These are phyloP conservation scores for Pugionium dolabratum DNA, from an alignment of 345 rosid genomes.

Conservation along the genomic window DNA sequence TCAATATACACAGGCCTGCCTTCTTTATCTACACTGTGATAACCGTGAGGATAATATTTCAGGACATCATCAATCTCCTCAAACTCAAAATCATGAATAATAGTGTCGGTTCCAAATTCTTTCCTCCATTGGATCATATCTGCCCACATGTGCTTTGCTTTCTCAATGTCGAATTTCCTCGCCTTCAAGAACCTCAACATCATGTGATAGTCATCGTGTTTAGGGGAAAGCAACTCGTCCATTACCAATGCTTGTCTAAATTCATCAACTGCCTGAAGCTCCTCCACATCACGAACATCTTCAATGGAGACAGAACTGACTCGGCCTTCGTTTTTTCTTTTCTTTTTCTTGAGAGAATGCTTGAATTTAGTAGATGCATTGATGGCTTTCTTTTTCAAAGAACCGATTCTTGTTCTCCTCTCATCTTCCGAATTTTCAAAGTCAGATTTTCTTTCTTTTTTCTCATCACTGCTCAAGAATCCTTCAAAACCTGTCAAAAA, in stretches of 20 bases:
- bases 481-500: conserved; percentile 86
- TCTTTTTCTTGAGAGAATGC: conserved; percentile 90
- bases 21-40: conserved; percentile 97
- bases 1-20: conserved; percentile 94
- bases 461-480: conserved; percentile 81
- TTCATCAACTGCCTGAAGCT: conserved; percentile 81
- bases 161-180: conserved; percentile 88
- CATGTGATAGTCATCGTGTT: conserved; percentile 91
- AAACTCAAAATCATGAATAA: conserved; percentile 89
- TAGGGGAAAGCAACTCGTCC: conserved; percentile 85
- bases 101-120: conserved; percentile 79
- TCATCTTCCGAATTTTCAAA: conserved; percentile 99
- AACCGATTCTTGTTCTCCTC: conserved; percentile 88
- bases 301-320: conserved; percentile 98
- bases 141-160: conserved; percentile 97
- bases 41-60: conserved; percentile 81
- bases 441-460: conserved; percentile 89
- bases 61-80: conserved; percentile 73
- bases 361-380: conserved; percentile 86
- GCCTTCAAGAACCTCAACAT: conserved; percentile 88
- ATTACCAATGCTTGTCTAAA: conserved; percentile 78
- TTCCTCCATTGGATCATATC: conserved; percentile 99
- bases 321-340: conserved; percentile 81
- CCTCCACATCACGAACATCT: conserved; percentile 90
- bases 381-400: conserved; percentile 90